phyloP scores from a whole-genome alignment of 2,329 filamentous ascomycete species.

The Phaeosphaeriaceae sp. region DNA sequence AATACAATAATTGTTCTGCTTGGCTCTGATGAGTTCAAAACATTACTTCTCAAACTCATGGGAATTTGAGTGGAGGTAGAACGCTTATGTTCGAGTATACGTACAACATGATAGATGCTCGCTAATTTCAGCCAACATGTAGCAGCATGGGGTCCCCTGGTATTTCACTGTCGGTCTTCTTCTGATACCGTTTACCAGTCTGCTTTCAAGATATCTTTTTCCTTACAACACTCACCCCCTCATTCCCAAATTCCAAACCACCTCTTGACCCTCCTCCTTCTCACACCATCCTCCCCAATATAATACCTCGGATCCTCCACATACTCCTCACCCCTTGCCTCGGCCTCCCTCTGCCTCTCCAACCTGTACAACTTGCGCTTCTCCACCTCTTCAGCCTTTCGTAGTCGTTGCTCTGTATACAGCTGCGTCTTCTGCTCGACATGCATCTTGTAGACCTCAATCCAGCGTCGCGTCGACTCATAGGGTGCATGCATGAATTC shows the following conservation, averaged over 20 bases:
- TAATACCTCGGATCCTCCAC: constrained; percentile 47
- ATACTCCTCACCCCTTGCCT: constrained; percentile 44
- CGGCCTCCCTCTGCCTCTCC: constrained; percentile 48
- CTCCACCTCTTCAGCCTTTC: constrained; percentile 80
- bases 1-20: too few relatives aligned
- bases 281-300: constrained; percentile 48
- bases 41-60: too few relatives aligned
- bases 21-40: too few relatives aligned
- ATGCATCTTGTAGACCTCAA: constrained; percentile 78
- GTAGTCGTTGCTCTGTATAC: constrained; percentile 73
- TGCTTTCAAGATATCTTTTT: too few relatives aligned
- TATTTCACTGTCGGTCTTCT: too few relatives aligned
- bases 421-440: constrained; percentile 72
- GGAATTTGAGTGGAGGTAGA: too few relatives aligned
- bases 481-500: constrained; percentile 74
- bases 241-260: constrained; percentile 79
- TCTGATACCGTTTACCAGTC: too few relatives aligned
- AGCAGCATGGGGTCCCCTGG: too few relatives aligned
- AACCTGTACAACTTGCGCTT: constrained; percentile 86
- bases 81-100: too few relatives aligned
- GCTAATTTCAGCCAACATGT: too few relatives aligned
- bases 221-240: not conserved
- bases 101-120: too few relatives aligned
- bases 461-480: constrained; percentile 66
- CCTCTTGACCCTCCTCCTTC: constrained; percentile 71